phyloP scores from a whole-genome alignment of 164 flowering plant species.

The Liquidambar formosana region DNA sequence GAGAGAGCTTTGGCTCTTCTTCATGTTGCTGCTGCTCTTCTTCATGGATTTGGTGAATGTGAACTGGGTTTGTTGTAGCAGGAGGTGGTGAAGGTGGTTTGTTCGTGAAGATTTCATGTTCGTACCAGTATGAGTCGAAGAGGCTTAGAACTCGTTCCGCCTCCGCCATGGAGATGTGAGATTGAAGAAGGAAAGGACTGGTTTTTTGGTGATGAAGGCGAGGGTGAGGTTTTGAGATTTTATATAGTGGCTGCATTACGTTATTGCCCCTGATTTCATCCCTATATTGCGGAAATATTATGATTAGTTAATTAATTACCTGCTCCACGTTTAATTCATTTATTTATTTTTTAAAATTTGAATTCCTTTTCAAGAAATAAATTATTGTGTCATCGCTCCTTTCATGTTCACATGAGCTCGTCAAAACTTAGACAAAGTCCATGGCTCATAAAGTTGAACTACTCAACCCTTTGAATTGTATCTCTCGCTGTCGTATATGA shows the following conservation, averaged over 20 bases:
- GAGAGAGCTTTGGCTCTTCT: not conserved
- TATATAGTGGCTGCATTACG: not conserved
- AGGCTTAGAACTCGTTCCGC: constrained; percentile 19
- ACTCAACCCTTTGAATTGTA: too few species aligned
- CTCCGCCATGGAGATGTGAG: constrained; percentile 16
- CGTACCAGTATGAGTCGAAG: constrained; percentile 34
- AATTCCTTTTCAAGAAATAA: too few species aligned
- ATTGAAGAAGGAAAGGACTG: not conserved
- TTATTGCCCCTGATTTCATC: constrained; percentile 5
- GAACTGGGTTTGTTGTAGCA: not conserved
- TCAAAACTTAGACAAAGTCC: too few species aligned
- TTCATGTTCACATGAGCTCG: too few species aligned
- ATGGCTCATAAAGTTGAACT: not conserved
- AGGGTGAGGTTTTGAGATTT: not conserved
- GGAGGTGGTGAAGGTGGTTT: not conserved
- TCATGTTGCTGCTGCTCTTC: not conserved
- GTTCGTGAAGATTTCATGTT: not conserved
- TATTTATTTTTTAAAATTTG: not conserved
- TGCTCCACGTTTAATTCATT: not conserved
- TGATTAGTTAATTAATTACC: not conserved
- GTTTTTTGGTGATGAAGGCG: not conserved
- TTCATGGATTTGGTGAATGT: not conserved
- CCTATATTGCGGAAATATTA: not conserved
- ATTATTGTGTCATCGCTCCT: too few species aligned
- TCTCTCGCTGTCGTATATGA: too few species aligned